phyloP scores from a whole-genome alignment of 768 basidiomycete genomes.

The Kwoniella heveanensis region DNA sequence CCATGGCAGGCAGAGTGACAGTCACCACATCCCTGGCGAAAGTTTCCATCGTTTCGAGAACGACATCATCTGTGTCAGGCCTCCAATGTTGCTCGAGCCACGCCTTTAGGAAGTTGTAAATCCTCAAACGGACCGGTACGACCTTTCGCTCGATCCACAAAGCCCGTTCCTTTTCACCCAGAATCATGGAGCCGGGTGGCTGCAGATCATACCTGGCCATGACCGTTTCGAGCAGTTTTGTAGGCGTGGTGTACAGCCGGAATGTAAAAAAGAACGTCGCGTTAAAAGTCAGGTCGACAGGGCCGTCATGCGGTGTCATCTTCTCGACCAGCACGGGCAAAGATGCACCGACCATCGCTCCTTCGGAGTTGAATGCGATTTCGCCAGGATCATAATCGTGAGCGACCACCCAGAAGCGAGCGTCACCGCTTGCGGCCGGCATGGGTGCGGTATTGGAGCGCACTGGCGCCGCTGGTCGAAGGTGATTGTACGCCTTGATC shows the following conservation, averaged over 20 bases:
- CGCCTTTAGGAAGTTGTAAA: conserved; percentile 87
- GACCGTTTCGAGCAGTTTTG: conserved; percentile 73
- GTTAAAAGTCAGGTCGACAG: conserved; percentile 83
- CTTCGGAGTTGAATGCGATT: conserved; percentile 86
- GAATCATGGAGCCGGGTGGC: conserved; percentile 63
- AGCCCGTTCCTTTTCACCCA: conserved; percentile 55
- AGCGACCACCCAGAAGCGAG: conserved; percentile 49
- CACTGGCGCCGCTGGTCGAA: conserved; percentile 13
- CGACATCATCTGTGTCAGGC: conserved; percentile 68
- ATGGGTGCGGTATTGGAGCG: conserved; percentile 35
- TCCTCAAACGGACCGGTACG: conserved; percentile 82
- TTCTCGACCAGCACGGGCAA: conserved; percentile 89
- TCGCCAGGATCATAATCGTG: conserved; percentile 81
- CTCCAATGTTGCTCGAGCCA: conserved; percentile 95
- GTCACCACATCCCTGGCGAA: conserved; percentile 52
- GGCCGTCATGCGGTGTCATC: conserved; percentile 91
- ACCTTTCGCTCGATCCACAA: conserved; percentile 86
- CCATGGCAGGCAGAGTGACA: conserved; percentile 53
- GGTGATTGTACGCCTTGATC: not conserved
- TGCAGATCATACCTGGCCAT: conserved; percentile 78
- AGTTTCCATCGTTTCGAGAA: conserved; percentile 56
- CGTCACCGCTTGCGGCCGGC: conserved; percentile 30
- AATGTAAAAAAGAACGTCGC: conserved; percentile 95
- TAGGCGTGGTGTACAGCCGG: conserved; percentile 80
- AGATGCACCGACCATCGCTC: conserved; percentile 85